Evolutionary conservation across 768 basidiomycete genomes (phyloP).

Genomic region (Tubosaeta brunneosetosa): DNA sequence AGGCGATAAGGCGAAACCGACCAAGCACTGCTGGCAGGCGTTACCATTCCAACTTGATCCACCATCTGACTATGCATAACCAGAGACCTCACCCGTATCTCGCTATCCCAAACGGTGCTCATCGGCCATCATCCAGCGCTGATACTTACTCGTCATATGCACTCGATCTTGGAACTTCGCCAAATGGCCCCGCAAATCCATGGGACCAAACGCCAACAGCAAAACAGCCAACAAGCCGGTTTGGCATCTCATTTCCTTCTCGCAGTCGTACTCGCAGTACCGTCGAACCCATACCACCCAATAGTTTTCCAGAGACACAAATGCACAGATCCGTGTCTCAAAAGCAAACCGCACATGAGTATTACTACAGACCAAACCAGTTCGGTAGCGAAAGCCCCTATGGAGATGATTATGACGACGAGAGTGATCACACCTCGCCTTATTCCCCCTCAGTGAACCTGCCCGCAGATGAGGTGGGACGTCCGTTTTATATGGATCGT

Average conservation of each 20-base stretch:
- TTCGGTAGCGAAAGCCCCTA: constrained; percentile 33
- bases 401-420: constrained; percentile 12
- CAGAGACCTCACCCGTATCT: constrained; percentile 34
- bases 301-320: constrained; percentile 52
- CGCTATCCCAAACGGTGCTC: constrained; percentile 35
- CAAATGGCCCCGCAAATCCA: constrained; percentile 26
- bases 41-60: not conserved
- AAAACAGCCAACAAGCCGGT: constrained; percentile 19
- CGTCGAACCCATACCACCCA: constrained; percentile 24
- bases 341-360: constrained; percentile 24
- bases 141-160: constrained; percentile 30
- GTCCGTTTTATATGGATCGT: constrained; percentile 20
- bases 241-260: constrained; percentile 20
- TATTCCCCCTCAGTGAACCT: constrained; percentile 34
- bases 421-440: constrained; percentile 26
- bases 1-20: constrained; percentile 16
- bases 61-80: constrained; percentile 20
- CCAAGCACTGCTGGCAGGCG: not conserved
- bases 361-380: constrained; percentile 36
- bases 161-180: constrained; percentile 24
- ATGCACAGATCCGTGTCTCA: constrained; percentile 44
- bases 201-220: constrained; percentile 33
- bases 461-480: constrained; percentile 37
- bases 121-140: constrained; percentile 29
- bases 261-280: constrained; percentile 39